Conservation (phyloP, 768 basidiomycete genomes). For the Mycena capillaripes region DNA sequence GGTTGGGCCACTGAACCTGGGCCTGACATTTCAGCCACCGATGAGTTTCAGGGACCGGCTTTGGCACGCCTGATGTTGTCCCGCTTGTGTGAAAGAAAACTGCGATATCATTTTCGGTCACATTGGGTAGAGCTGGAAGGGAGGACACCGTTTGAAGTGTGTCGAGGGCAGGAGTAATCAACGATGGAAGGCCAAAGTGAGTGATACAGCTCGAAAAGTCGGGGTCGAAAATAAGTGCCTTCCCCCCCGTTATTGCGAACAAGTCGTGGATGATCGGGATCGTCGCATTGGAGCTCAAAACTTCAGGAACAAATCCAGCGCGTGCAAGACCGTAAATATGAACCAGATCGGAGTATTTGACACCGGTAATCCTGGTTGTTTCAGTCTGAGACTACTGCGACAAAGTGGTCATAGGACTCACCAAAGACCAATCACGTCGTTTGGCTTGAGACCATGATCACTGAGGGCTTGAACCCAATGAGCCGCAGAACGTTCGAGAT, state of each 20-base stretch:
- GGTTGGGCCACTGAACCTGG: constrained; percentile 6
- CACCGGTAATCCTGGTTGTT: constrained; percentile 36
- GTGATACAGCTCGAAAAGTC: not conserved
- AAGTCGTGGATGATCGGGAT: constrained; percentile 7
- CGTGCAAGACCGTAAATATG: constrained; percentile 40
- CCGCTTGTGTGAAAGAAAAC: constrained; percentile 48
- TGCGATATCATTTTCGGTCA: constrained; percentile 34
- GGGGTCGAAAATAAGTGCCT: constrained; percentile 10
- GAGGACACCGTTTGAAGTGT: not conserved
- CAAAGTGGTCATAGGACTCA: not conserved
- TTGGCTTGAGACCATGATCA: not conserved
- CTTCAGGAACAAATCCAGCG: constrained; percentile 43
- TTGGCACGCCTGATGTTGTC: constrained; percentile 44
- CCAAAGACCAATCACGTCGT: constrained; percentile 21
- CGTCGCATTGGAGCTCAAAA: constrained; percentile 33
- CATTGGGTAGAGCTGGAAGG: constrained; percentile 6
- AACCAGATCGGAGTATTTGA: constrained; percentile 39
- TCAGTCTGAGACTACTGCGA: not conserved
- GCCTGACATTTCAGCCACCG: constrained; percentile 19
- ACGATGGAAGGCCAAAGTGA: not conserved
- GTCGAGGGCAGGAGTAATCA: not conserved
- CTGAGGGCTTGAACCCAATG: constrained; percentile 5
- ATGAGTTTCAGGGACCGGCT: constrained; percentile 43
- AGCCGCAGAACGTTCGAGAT: constrained; percentile 19
- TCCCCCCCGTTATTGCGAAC: not conserved